These are phyloP conservation scores for Aschersonia sp. DNA, from an alignment of 2,329 filamentous ascomycete species.

Conservation along the genomic window DNA sequence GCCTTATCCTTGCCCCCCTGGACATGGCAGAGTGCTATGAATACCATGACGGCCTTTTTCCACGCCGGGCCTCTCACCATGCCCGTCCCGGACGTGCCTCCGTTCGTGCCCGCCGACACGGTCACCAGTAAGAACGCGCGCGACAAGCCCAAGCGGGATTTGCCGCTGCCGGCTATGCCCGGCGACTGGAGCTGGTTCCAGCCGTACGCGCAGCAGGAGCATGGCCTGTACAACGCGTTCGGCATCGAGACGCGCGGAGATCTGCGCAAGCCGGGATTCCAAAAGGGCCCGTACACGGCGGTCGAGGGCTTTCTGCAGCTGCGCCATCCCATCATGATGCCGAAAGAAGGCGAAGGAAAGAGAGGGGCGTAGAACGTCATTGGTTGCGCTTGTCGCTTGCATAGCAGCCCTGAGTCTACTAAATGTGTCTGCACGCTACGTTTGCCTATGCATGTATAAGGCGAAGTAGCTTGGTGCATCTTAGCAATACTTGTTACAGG, in stretches of 20 bases:
- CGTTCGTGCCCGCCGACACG: background rate
- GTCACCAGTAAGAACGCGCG: background rate
- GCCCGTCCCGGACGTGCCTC: conserved; percentile 2
- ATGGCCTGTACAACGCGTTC: background rate
- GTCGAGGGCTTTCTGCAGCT: background rate
- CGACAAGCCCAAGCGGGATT: background rate
- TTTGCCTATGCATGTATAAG: no score
- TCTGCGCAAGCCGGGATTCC: background rate
- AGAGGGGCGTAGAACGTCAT: background rate
- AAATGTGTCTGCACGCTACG: no score
- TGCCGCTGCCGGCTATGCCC: background rate
- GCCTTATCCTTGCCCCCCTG: conserved; percentile 17
- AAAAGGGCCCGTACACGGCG: background rate
- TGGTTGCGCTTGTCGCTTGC: no score
- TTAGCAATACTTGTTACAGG: no score
- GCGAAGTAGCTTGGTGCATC: no score
- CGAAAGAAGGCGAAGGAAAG: background rate
- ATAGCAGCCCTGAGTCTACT: no score
- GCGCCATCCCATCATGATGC: background rate
- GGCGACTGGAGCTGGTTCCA: background rate
- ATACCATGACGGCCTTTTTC: conserved; percentile 25
- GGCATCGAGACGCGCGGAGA: background rate
- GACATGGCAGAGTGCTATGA: conserved; percentile 21
- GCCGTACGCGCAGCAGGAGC: background rate
- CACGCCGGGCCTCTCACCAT: conserved; percentile 17